Conservation (phyloP, 176 grass and related monocot genomes). For the Eleusine coracana region DNA sequence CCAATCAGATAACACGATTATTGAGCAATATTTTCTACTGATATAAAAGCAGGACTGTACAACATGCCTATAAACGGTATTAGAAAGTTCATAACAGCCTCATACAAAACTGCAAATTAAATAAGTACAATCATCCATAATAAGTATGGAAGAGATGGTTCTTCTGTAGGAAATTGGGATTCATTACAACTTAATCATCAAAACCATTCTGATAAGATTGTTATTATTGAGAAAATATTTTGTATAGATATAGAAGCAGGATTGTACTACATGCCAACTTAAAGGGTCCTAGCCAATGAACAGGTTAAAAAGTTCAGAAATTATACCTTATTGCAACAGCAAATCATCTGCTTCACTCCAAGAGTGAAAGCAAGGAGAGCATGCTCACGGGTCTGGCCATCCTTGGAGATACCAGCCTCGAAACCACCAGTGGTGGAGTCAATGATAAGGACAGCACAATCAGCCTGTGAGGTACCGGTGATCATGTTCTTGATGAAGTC, state of each 20-base stretch:
- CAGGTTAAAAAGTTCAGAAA: background rate
- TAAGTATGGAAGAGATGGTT: too few relatives aligned
- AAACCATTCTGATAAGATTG: too few relatives aligned
- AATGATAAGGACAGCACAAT: background rate
- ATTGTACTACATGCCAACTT: too few relatives aligned
- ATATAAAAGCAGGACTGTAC: too few relatives aligned
- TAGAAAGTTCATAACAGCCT: too few relatives aligned
- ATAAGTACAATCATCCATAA: too few relatives aligned
- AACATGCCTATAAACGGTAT: too few relatives aligned
- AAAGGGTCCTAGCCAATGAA: background rate
- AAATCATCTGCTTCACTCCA: slow-evolving; percentile 13
- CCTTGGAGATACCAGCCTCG: slow-evolving; percentile 14
- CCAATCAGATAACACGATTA: too few relatives aligned
- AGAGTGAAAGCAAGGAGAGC: slow-evolving; percentile 11
- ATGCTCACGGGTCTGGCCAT: slow-evolving; percentile 3
- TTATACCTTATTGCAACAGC: slow-evolving; percentile 4
- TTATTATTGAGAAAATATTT: too few relatives aligned
- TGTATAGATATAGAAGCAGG: too few relatives aligned
- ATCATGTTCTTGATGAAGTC: slow-evolving; percentile 14
- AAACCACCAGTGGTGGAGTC: slow-evolving; percentile 15
- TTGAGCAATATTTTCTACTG: too few relatives aligned
- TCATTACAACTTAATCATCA: background rate
- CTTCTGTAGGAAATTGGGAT: background rate
- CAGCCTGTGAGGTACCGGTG: slow-evolving; percentile 2
- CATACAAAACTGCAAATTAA: too few relatives aligned